phyloP scores from a whole-genome alignment of 2,329 filamentous ascomycete species.

The Hypoxylon sp. region DNA sequence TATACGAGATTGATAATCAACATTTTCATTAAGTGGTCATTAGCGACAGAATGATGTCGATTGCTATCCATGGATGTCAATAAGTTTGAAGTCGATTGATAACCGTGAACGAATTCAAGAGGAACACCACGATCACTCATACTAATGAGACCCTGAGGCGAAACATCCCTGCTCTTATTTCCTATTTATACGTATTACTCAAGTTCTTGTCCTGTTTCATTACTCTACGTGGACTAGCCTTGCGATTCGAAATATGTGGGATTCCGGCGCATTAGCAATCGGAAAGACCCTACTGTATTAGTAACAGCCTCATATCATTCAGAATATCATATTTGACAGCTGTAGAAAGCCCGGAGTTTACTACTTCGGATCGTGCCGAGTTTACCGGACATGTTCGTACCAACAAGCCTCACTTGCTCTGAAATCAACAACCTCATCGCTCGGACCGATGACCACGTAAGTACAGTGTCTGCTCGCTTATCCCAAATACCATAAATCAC shows the following conservation, averaged over 20 bases:
- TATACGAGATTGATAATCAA: constrained; percentile 15
- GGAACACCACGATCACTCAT: neutral
- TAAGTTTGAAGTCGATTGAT: neutral
- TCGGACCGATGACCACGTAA: neutral
- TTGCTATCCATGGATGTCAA: neutral
- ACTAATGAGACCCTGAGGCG: constrained; percentile 13
- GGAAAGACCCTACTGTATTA: neutral
- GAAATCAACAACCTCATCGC: constrained; percentile 1
- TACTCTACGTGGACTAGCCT: constrained; percentile 1
- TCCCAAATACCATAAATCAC: constrained; percentile 8
- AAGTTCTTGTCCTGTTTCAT: constrained; percentile 33
- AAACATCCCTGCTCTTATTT: constrained; percentile 27
- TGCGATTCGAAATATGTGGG: constrained; percentile 21
- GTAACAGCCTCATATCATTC: neutral
- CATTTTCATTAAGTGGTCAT: neutral
- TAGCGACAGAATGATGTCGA: neutral
- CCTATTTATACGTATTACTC: constrained; percentile 30
- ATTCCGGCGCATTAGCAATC: constrained; percentile 14
- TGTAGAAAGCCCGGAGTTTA: neutral
- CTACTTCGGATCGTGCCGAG: constrained; percentile 18
- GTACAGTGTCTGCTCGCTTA: constrained; percentile 4
- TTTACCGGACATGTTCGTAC: constrained; percentile 10
- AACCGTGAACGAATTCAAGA: neutral
- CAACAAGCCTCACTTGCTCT: constrained; percentile 11
- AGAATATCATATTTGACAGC: neutral